Conservation (phyloP, 805 yeast species). For the Candida hungchunana region DNA sequence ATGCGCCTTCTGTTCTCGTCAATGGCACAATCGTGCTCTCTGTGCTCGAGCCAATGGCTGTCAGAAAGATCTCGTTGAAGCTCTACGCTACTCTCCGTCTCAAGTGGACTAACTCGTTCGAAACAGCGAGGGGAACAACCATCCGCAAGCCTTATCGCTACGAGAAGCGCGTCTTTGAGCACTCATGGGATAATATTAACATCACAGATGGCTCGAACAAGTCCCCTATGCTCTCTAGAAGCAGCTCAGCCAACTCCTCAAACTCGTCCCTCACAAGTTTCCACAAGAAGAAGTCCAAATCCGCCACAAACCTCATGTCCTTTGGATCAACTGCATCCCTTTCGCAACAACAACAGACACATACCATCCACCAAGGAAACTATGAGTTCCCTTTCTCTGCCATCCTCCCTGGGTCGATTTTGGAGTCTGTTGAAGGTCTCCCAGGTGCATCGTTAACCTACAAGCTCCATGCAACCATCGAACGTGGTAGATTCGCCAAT, state of each 20-base stretch:
- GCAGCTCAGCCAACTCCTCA: conserved; percentile 21
- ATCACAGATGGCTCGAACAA: conserved; percentile 36
- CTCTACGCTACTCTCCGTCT: conserved; percentile 64
- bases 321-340: conserved; percentile 27
- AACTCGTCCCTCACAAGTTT: conserved; percentile 25
- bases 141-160: conserved; percentile 44
- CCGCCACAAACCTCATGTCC: conserved; percentile 31
- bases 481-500: conserved; percentile 72
- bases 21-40: conserved; percentile 77
- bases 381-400: conserved; percentile 89
- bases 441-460: conserved; percentile 74
- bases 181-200: conserved; percentile 70
- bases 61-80: conserved; percentile 60
- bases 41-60: conserved; percentile 66
- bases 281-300: conserved; percentile 31
- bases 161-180: conserved; percentile 67
- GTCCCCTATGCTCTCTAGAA: conserved; percentile 11
- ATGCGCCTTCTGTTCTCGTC: conserved; percentile 71
- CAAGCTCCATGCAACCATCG: conserved; percentile 73
- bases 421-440: conserved; percentile 88
- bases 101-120: conserved; percentile 55
- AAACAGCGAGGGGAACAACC: conserved; percentile 40
- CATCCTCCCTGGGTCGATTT: conserved; percentile 75
- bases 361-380: conserved; percentile 63
- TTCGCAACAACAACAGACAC: conserved; percentile 27